Conservation (phyloP, 129 eudicot genomes). For the Chrysanthemum makinoi region DNA sequence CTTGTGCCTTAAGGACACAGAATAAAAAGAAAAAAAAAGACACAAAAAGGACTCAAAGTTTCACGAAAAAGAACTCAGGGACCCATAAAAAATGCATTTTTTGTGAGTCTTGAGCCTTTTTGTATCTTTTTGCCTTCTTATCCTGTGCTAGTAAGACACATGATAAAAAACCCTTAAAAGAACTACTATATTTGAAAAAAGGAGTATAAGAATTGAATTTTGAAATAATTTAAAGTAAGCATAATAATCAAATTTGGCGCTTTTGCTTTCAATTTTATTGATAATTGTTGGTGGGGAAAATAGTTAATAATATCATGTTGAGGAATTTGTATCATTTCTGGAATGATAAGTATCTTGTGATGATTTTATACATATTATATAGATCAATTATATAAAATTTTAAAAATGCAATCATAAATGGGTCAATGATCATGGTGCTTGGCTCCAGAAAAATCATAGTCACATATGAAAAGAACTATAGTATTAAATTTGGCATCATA, state of each 20-base stretch:
- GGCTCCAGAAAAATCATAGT: constrained; percentile 10
- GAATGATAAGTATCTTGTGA: constrained; percentile 20
- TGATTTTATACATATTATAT: constrained; percentile 20
- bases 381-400: constrained; percentile 10
- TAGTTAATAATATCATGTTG: constrained; percentile 19
- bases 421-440: constrained; percentile 7
- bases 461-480: too few relatives aligned
- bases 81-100: too few relatives aligned
- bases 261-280: constrained; percentile 20
- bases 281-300: constrained; percentile 35
- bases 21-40: too few relatives aligned
- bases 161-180: too few relatives aligned
- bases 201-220: not conserved
- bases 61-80: too few relatives aligned
- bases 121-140: too few relatives aligned
- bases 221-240: constrained; percentile 5
- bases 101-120: too few relatives aligned
- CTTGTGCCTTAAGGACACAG: too few relatives aligned
- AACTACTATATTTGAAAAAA: too few relatives aligned
- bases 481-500: not conserved
- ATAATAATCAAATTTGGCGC: constrained; percentile 17
- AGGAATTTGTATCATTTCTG: constrained; percentile 24
- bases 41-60: too few relatives aligned
- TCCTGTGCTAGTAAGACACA: too few relatives aligned
- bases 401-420: constrained; percentile 14